phyloP scores from a whole-genome alignment of 2,329 filamentous ascomycete species.

The Pseudogymnoascus sp. region DNA sequence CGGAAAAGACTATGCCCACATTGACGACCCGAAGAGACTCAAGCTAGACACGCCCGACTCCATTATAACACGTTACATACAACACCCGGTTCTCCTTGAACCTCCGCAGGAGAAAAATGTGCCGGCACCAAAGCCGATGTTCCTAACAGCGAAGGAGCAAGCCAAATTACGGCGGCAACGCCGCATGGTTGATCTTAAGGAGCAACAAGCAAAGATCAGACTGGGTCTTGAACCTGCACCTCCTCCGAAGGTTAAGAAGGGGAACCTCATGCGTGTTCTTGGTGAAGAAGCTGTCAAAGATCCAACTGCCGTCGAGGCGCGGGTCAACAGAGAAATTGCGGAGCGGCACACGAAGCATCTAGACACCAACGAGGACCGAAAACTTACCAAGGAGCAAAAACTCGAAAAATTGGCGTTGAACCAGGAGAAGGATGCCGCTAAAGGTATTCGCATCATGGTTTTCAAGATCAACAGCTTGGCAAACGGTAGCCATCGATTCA shows the following conservation, averaged over 20 bases:
- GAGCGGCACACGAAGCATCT: constrained; percentile 76
- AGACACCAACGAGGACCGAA: constrained; percentile 70
- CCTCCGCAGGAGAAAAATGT: constrained; percentile 82
- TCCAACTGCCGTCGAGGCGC: constrained; percentile 90
- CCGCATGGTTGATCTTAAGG: constrained; percentile 87
- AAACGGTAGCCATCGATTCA: constrained; percentile 89
- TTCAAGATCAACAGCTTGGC: constrained; percentile 86
- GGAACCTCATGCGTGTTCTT: constrained; percentile 93
- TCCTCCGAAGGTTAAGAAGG: constrained; percentile 93
- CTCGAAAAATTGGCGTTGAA: constrained; percentile 75
- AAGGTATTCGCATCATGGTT: constrained; percentile 77
- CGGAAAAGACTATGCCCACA: constrained; percentile 63
- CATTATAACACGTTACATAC: constrained; percentile 83
- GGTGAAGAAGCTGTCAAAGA: constrained; percentile 85
- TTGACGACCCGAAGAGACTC: constrained; percentile 56
- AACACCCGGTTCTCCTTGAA: constrained; percentile 85
- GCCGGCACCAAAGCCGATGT: constrained; percentile 79
- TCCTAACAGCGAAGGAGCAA: constrained; percentile 82
- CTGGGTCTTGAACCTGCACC: constrained; percentile 83
- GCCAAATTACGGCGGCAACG: constrained; percentile 84
- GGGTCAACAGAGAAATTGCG: constrained; percentile 86
- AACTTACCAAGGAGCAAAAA: constrained; percentile 79
- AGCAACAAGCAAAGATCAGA: constrained; percentile 92
- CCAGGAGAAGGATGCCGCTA: constrained; percentile 79
- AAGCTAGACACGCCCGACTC: constrained; percentile 73